A percentile compares a stretch with the other conserved stretches of the same genome.
phyloP scores from a whole-genome alignment of 768 basidiomycete genomes.

The Xanthoconium purpureum region DNA sequence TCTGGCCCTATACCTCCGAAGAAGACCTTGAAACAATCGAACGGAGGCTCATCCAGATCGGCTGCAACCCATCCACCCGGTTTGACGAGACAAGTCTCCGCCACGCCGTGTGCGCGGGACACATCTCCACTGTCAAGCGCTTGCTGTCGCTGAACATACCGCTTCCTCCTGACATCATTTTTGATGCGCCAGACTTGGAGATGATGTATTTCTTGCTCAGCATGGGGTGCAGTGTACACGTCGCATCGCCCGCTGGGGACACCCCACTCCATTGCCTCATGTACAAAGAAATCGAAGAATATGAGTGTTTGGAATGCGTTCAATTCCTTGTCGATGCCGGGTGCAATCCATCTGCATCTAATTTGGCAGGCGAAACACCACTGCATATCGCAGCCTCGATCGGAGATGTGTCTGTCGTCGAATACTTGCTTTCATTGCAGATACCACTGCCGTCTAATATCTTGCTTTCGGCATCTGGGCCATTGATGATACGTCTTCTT shows the following conservation, averaged over 20 bases:
- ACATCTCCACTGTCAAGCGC: neutral
- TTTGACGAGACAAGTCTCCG: neutral
- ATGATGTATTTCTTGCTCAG: slow-evolving; percentile 2
- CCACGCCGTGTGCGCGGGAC: slow-evolving; percentile 2
- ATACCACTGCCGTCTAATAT: neutral
- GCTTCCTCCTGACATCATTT: slow-evolving; percentile 2
- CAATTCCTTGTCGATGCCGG: slow-evolving; percentile 7
- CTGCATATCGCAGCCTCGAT: neutral
- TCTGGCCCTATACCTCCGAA: neutral
- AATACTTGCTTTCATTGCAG: neutral
- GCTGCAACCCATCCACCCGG: neutral
- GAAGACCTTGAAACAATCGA: neutral
- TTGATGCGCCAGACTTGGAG: neutral
- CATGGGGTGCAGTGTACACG: neutral
- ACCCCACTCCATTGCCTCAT: slow-evolving; percentile 3
- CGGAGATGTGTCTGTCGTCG: neutral
- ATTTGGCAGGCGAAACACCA: neutral
- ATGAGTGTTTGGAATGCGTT: neutral
- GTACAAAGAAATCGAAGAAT: neutral
- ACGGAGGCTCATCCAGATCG: slow-evolving; percentile 8
- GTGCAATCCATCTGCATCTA: neutral
- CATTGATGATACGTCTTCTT: neutral
- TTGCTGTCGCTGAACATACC: neutral
- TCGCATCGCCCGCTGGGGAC: neutral
- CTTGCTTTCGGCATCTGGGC: neutral